phyloP scores from a whole-genome alignment of 345 rosid species.

The Orychophragmus violaceus region DNA sequence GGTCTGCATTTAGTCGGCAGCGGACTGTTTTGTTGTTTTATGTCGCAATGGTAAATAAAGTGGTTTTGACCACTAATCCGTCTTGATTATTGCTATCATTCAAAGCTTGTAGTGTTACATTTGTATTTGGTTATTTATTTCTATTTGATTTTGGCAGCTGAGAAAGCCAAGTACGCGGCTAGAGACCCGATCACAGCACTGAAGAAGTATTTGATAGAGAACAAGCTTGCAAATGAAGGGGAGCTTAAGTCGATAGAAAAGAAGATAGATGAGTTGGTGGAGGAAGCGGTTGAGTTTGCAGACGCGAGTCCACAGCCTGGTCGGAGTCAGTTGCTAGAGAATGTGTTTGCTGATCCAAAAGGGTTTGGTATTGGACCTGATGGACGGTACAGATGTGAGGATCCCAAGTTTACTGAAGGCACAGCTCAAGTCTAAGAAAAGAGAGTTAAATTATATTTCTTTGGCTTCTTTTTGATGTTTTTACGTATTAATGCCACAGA shows the following conservation, averaged over 20 bases:
- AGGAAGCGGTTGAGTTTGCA: conserved; percentile 79
- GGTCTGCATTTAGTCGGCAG: no score
- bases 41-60: no score
- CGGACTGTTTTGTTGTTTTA: no score
- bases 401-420: conserved; percentile 80
- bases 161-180: conserved; percentile 70
- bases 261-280: conserved; percentile 66
- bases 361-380: conserved; percentile 81
- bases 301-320: conserved; percentile 60
- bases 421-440: conserved; percentile 62
- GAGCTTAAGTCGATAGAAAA: conserved; percentile 71
- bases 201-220: conserved; percentile 65
- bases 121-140: no score
- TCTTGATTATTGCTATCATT: no score
- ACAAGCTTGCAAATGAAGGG: conserved; percentile 52
- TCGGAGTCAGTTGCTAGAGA: conserved; percentile 75
- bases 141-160: conserved; percentile 55
- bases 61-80: no score
- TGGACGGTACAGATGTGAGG: conserved; percentile 75
- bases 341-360: conserved; percentile 81
- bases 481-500: conserved; percentile 19
- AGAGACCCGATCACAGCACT: conserved; percentile 71
- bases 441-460: neutral
- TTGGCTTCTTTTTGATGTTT: neutral
- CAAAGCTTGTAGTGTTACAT: no score